Base-by-base conservation (phyloP, 495 filamentous ascomycete genomes). In the Parathielavia appendiculata region DNA sequence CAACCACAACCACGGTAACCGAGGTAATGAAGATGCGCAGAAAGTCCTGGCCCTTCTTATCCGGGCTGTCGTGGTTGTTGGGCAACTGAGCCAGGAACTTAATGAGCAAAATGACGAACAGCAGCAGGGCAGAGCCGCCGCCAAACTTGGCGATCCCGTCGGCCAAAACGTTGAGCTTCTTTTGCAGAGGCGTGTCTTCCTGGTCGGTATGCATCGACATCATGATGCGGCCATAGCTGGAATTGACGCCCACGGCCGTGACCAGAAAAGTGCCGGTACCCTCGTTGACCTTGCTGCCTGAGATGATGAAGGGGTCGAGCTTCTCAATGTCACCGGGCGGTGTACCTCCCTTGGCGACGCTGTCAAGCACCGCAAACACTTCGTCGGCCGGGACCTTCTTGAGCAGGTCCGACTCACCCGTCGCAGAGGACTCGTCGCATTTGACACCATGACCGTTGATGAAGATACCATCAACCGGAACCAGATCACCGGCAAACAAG, bases 1-100 rank as follows among this genome's bases (percentile, higher is more conserved):
- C 92, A 11, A 97, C 92, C n/a, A 97, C 92, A 49, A 97, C 88
- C 53, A 97, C 86, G 1, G 92, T 97, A 44, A 97, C 89, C 20
- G 92, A 84, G n/a, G 95, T 91, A 63, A 97, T 96, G 63, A 97
- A 92, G 55, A 96, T 90, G 50, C 88, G 82, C 58, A 97, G 78
- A 75, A 97, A 97, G 45, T 83, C 73, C 70, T 95, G 91, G 7
- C 89, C 92, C 71, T 97, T 97, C 49, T 84, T 71, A 10, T 85
- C 79, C 1, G 90, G 81, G 17, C 81, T 76, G 17, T 57, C 59
- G 11, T 72, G 54, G 13, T 79, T 79, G 17, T 64, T 47, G 1
- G 81, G 81, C 12, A 97, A 75, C 20, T 81, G 70, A 41, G 81
- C 88, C 26, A 89, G 73, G 67, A 96, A 97, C 69, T 92, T 86